Percentiles rank a stretch among this genome's conserved stretches.
Conservation (phyloP, 163 green algal species). For the Chlorella variabilis region DNA sequence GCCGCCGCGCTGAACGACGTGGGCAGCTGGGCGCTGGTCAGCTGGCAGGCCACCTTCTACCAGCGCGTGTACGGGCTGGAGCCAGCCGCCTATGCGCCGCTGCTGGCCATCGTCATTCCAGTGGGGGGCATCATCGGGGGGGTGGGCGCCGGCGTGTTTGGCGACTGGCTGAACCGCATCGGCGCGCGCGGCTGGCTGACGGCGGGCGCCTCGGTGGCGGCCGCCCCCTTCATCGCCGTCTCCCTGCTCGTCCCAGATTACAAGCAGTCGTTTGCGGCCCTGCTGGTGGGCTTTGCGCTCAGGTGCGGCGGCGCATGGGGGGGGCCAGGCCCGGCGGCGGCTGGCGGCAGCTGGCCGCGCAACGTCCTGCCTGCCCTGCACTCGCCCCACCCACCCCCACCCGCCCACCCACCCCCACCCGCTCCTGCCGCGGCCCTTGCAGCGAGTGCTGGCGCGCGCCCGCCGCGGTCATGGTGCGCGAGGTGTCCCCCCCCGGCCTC, state of each 20-base stretch:
- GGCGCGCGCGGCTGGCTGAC: conserved; percentile 77
- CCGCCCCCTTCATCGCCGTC: conserved; percentile 75
- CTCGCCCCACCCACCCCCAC: neutral
- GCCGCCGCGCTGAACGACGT: conserved; percentile 88
- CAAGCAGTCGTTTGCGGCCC: conserved; percentile 73
- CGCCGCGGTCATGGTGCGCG: conserved; percentile 81
- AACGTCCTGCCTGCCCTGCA: neutral
- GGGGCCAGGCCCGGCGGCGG: too few species aligned
- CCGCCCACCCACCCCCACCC: neutral
- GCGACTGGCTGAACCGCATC: conserved; percentile 71
- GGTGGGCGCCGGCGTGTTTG: conserved; percentile 79
- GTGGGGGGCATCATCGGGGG: conserved; percentile 88
- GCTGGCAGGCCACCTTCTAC: conserved; percentile 91
- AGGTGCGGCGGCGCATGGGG: conserved; percentile 4
- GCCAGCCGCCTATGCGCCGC: conserved; percentile 77
- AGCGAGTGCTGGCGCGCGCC: conserved; percentile 88
- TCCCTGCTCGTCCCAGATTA: conserved; percentile 74
- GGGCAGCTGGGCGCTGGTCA: conserved; percentile 85
- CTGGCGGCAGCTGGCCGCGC: neutral
- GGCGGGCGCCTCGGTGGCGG: conserved; percentile 57
- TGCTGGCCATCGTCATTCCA: conserved; percentile 86
- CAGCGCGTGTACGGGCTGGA: conserved; percentile 74
- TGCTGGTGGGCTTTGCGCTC: conserved; percentile 74
- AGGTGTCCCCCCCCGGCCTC: conserved; percentile 73
- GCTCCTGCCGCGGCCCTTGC: conserved; percentile 47